phyloP scores from a whole-genome alignment of 176 grass and related monocot species.

The Canna indica region DNA sequence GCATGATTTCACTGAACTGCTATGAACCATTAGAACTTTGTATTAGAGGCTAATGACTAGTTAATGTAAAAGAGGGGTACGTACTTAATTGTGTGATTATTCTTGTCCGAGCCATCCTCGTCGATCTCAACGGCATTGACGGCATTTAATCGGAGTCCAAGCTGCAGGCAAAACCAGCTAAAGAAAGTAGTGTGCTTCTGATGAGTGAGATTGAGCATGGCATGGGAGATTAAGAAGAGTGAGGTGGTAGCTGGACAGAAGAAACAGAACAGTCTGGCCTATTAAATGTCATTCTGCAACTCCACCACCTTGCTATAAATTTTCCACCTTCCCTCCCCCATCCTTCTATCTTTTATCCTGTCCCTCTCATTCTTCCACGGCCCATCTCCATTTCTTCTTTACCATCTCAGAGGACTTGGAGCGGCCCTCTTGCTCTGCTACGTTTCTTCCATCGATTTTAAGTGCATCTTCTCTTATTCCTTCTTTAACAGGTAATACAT shows the following conservation, averaged over 20 bases:
- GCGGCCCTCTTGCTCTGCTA: background rate
- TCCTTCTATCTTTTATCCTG: background rate
- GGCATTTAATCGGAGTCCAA: too few relatives aligned
- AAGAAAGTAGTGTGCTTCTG: too few relatives aligned
- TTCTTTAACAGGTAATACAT: background rate
- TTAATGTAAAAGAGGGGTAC: too few relatives aligned
- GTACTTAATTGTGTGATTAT: too few relatives aligned
- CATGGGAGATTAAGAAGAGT: background rate
- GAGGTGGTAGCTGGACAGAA: conserved; percentile 11
- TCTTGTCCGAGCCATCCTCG: background rate
- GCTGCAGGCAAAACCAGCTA: too few relatives aligned
- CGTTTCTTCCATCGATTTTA: background rate
- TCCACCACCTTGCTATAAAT: conserved; percentile 24
- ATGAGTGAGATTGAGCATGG: too few relatives aligned
- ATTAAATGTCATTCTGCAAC: conserved; percentile 47
- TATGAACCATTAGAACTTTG: too few relatives aligned
- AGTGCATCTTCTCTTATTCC: conserved; percentile 7
- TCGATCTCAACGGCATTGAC: conserved; percentile 30
- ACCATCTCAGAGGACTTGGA: background rate
- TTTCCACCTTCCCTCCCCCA: background rate
- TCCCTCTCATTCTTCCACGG: background rate
- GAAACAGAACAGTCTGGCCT: background rate
- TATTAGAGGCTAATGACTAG: too few relatives aligned
- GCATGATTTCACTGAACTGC: background rate
- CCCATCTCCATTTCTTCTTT: background rate